Conservation (phyloP, 1,284 basidiomycete species). For the Exobasidium rhododendri region DNA sequence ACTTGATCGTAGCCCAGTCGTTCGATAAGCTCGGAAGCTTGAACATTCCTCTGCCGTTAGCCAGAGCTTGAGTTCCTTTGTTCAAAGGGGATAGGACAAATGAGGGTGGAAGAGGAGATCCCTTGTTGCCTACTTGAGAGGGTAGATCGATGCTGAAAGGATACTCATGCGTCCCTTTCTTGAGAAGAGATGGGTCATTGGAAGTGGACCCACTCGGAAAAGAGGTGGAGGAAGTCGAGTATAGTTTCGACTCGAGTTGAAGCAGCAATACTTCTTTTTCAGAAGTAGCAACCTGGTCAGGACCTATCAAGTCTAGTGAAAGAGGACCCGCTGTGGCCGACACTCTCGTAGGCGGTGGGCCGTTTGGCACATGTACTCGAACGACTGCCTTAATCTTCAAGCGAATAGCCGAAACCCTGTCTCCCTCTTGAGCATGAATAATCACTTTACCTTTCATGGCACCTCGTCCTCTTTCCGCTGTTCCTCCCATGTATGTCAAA, state of each 20-base stretch:
- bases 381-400: constrained; percentile 21
- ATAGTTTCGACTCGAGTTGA: constrained; percentile 31
- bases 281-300: not conserved
- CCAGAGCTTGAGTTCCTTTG: not conserved
- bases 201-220: constrained; percentile 8
- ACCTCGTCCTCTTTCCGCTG: constrained; percentile 34
- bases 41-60: no score
- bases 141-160: constrained; percentile 31
- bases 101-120: constrained; percentile 12
- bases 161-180: constrained; percentile 28
- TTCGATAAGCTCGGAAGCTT: not conserved
- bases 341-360: constrained; percentile 17
- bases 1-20: constrained; percentile 46
- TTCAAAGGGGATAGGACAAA: constrained; percentile 19
- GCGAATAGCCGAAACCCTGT: constrained; percentile 32
- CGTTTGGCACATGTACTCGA: constrained; percentile 19
- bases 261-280: constrained; percentile 28
- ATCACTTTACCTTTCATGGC: constrained; percentile 30
- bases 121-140: constrained; percentile 6
- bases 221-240: constrained; percentile 15
- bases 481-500: constrained; percentile 46
- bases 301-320: constrained; percentile 4
- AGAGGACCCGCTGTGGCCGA: not conserved
- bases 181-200: constrained; percentile 18
- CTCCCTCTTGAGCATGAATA: constrained; percentile 24